phyloP scores from a whole-genome alignment of 352 stramenopile genomes.

The Hyphochytrium catenoides region DNA sequence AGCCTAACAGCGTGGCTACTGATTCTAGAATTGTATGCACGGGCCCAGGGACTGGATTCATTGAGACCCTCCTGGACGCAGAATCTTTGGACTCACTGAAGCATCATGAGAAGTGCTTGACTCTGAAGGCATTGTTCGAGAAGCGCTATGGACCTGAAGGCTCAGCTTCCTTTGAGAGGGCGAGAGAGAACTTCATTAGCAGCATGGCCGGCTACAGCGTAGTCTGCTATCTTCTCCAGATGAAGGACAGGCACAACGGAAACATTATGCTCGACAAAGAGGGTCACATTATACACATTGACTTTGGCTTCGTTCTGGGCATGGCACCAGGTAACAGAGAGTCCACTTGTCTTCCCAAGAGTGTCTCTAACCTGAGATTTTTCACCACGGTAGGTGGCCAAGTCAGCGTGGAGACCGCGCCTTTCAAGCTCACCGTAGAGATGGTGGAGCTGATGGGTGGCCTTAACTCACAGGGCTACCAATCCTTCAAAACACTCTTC shows the following conservation, averaged over 20 bases:
- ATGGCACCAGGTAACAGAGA: constrained; percentile 72
- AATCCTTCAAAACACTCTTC: constrained; percentile 58
- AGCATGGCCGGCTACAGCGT: constrained; percentile 75
- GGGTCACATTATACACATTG: constrained; percentile 83
- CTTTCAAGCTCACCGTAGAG: constrained; percentile 86
- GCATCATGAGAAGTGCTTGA: constrained; percentile 31
- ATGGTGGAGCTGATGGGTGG: constrained; percentile 78
- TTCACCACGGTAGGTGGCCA: too few relatives aligned
- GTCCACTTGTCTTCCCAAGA: too few relatives aligned
- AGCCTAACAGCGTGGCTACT: neutral
- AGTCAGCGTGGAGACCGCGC: constrained; percentile 74
- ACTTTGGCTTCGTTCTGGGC: constrained; percentile 89
- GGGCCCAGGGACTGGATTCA: constrained; percentile 53
- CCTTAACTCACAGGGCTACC: constrained; percentile 30
- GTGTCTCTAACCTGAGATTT: too few relatives aligned
- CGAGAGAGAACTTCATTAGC: constrained; percentile 62
- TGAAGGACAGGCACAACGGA: constrained; percentile 89
- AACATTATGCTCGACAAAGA: constrained; percentile 81
- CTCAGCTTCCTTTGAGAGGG: constrained; percentile 24
- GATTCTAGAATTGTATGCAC: constrained; percentile 54
- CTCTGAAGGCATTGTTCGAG: constrained; percentile 40
- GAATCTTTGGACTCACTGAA: constrained; percentile 76
- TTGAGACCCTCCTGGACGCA: constrained; percentile 69
- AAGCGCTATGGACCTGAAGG: constrained; percentile 35
- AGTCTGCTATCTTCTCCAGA: constrained; percentile 72